Percentiles rank a stretch among this genome's conserved stretches.
phyloP scores from a whole-genome alignment of 495 filamentous ascomycete species.

The Hamigera avellanea region DNA sequence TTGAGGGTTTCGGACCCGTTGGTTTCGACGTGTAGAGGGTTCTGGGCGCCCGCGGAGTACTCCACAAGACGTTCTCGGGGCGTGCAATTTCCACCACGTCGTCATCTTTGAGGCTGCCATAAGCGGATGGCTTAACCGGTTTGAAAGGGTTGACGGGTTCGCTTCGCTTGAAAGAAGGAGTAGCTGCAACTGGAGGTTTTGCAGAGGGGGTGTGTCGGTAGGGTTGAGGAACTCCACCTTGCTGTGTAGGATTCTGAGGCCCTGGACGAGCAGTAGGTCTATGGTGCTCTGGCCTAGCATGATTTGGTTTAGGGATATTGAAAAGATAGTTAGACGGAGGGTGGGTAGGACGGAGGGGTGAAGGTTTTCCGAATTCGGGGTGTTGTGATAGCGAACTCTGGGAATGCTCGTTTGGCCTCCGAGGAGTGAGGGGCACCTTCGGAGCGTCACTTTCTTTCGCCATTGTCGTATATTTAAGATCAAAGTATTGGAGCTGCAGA shows the following conservation, averaged over 20 bases:
- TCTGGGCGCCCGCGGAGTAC: constrained; percentile 25
- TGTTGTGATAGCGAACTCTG: constrained; percentile 16
- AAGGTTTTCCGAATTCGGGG: constrained; percentile 50
- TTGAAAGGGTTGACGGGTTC: constrained; percentile 33
- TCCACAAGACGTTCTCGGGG: constrained; percentile 30
- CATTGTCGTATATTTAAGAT: constrained; percentile 13
- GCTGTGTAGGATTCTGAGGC: constrained; percentile 9
- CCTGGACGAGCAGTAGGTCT: constrained; percentile 14
- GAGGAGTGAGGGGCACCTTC: constrained; percentile 20
- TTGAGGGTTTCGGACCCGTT: constrained; percentile 18
- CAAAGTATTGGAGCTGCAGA: too few relatives aligned
- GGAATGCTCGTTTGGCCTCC: constrained; percentile 17
- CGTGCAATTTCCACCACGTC: constrained; percentile 33
- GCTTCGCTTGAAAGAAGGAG: constrained; percentile 15
- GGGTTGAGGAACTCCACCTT: constrained; percentile 7
- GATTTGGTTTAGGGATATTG: constrained; percentile 39
- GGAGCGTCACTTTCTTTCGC: constrained; percentile 32
- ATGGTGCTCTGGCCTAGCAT: constrained; percentile 38
- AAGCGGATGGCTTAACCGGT: constrained; percentile 29
- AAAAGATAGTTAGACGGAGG: constrained; percentile 33
- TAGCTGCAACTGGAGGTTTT: constrained; percentile 4
- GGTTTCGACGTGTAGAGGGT: constrained; percentile 34
- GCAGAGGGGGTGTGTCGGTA: constrained; percentile 12
- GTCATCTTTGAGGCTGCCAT: constrained; percentile 20
- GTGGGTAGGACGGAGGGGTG: constrained; percentile 35